phyloP scores from a whole-genome alignment of 495 filamentous ascomycete species.

The Coniosporium apollinis region DNA sequence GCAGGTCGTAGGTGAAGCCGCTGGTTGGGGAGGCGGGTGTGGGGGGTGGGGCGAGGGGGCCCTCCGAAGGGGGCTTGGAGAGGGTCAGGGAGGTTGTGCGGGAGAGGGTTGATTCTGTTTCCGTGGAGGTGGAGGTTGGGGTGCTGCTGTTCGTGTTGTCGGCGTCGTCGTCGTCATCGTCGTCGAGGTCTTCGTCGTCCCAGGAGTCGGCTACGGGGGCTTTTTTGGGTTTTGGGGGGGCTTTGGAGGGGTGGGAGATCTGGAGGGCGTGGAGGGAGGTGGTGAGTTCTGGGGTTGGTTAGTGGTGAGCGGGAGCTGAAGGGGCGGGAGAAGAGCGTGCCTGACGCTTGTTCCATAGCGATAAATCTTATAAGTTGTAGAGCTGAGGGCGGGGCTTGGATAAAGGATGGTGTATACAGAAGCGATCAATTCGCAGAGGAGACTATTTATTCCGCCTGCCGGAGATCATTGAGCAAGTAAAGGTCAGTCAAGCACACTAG shows the following conservation, averaged over 20 bases:
- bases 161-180: conserved; percentile 16
- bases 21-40: conserved; percentile 27
- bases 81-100: no score
- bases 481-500: no score
- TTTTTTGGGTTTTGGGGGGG: conserved; percentile 22
- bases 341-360: conserved; percentile 1
- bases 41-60: conserved; percentile 11
- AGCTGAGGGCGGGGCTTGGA: background rate
- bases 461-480: no score
- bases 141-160: conserved; percentile 40
- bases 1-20: conserved; percentile 14
- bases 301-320: no score
- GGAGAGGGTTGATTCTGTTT: conserved; percentile 4
- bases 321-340: conserved; percentile 2
- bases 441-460: no score
- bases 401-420: no score
- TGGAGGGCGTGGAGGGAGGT: conserved; percentile 14
- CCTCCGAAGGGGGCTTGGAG: no score
- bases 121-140: conserved; percentile 18
- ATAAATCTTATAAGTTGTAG: background rate
- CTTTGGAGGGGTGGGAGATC: conserved; percentile 20
- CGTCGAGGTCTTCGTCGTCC: conserved; percentile 51
- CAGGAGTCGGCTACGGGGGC: conserved; percentile 56
- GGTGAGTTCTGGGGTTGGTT: conserved; percentile 14
- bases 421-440: no score